Conservation (phyloP, 345 rosid species). For the Carallia brachiata region DNA sequence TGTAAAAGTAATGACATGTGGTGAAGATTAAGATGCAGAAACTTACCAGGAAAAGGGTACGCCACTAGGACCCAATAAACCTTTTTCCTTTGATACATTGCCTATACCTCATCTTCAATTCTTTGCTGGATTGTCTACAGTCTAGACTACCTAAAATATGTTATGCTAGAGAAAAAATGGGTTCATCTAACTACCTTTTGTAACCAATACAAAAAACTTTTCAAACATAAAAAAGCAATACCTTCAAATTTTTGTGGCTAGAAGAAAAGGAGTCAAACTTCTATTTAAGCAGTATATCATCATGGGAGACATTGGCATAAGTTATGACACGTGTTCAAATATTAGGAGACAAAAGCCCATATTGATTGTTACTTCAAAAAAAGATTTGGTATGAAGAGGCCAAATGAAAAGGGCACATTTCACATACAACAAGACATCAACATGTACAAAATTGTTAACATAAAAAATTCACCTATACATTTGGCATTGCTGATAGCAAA, state of each 20-base stretch:
- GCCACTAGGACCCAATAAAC: constrained; percentile 79
- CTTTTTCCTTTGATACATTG: constrained; percentile 81
- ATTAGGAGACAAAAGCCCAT: too few species aligned
- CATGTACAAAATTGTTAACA: not conserved
- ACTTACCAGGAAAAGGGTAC: constrained; percentile 61
- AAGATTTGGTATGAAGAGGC: too few species aligned
- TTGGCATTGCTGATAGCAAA: not conserved
- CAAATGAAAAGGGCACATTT: too few species aligned
- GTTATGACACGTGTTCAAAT: too few species aligned
- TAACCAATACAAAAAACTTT: not conserved
- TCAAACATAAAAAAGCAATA: constrained; percentile 19
- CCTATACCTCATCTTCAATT: constrained; percentile 93
- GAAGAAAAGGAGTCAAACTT: constrained; percentile 80
- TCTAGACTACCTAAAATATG: constrained; percentile 62
- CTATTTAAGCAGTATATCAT: constrained; percentile 54
- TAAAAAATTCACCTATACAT: not conserved
- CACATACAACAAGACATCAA: not conserved
- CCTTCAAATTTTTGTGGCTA: constrained; percentile 84
- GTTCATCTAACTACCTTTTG: not conserved
- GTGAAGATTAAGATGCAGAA: not conserved
- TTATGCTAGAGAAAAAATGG: constrained; percentile 4
- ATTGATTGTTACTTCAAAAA: too few species aligned
- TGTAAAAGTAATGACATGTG: not conserved
- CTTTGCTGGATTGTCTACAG: constrained; percentile 81
- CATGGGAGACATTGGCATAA: too few species aligned